Conservation (phyloP, 495 filamentous ascomycete species). For the Cryomyces antarcticus region DNA sequence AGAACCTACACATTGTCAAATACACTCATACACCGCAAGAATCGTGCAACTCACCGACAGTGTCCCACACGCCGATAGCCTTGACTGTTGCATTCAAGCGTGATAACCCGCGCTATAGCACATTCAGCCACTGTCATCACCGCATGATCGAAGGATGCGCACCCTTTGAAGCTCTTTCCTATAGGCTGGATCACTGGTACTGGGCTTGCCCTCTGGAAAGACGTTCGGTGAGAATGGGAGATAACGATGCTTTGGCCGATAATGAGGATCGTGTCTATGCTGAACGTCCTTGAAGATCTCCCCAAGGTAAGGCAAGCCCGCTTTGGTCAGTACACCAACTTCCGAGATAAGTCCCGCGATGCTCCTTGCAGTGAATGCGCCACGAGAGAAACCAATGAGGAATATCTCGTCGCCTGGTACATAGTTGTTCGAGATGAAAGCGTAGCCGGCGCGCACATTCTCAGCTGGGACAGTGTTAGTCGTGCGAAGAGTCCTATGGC, state of each 20-base stretch:
- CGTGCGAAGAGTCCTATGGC: too few species aligned
- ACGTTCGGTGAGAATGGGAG: constrained; percentile 28
- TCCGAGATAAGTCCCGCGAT: constrained; percentile 41
- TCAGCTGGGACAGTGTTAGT: constrained; percentile 7
- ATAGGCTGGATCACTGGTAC: constrained; percentile 19
- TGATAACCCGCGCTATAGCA: constrained; percentile 10
- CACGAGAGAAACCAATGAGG: constrained; percentile 50
- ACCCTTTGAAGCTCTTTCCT: constrained; percentile 21
- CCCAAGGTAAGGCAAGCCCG: constrained; percentile 41
- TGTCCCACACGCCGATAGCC: constrained; percentile 22
- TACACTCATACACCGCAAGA: neutral
- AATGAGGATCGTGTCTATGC: constrained; percentile 30
- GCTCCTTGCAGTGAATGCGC: constrained; percentile 50
- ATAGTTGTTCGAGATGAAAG: constrained; percentile 47
- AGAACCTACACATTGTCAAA: constrained; percentile 1
- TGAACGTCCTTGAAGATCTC: constrained; percentile 44
- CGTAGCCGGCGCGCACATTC: constrained; percentile 46
- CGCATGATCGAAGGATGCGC: neutral
- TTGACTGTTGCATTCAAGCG: constrained; percentile 16
- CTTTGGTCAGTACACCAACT: constrained; percentile 41
- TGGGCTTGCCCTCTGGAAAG: constrained; percentile 23
- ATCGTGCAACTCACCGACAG: constrained; percentile 10
- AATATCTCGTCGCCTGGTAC: constrained; percentile 47
- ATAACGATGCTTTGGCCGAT: constrained; percentile 33
- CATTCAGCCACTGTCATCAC: neutral